A percentile compares a stretch with the other conserved stretches of the same genome.
Conservation (phyloP, 1,284 basidiomycete genomes). For the Coniophora puteana region DNA sequence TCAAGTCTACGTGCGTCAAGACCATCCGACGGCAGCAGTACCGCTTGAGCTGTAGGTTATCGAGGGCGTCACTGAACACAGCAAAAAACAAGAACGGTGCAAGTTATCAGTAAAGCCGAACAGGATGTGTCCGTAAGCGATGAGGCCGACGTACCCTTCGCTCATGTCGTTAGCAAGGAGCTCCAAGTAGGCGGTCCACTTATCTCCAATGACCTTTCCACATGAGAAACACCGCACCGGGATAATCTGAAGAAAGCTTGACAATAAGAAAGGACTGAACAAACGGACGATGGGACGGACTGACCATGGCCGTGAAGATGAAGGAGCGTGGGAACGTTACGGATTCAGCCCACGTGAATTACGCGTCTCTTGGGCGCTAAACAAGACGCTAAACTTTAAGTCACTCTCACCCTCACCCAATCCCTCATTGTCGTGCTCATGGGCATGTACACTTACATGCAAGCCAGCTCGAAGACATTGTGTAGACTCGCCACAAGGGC, state of each 20-base stretch:
- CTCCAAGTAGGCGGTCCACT: conserved; percentile 85
- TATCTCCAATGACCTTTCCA: conserved; percentile 91
- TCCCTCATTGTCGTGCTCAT: no score
- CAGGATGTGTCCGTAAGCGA: no score
- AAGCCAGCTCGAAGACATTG: no score
- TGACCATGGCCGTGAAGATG: neutral
- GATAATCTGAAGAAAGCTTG: conserved; percentile 61
- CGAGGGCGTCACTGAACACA: conserved; percentile 77
- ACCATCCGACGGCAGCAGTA: conserved; percentile 99
- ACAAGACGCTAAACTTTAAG: no score
- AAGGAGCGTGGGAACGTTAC: no score
- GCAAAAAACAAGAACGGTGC: neutral
- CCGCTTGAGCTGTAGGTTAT: conserved; percentile 86
- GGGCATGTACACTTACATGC: no score
- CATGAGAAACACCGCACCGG: conserved; percentile 90
- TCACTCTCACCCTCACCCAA: no score
- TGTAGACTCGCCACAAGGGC: no score
- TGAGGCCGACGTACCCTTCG: conserved; percentile 86
- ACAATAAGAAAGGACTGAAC: no score
- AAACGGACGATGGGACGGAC: neutral
- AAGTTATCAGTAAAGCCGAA: no score
- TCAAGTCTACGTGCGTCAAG: conserved; percentile 94
- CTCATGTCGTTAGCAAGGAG: conserved; percentile 73
- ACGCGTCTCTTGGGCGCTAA: no score
- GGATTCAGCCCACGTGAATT: no score